phyloP scores from a whole-genome alignment of 2,329 filamentous ascomycete species.

The Metarhizium rileyi region DNA sequence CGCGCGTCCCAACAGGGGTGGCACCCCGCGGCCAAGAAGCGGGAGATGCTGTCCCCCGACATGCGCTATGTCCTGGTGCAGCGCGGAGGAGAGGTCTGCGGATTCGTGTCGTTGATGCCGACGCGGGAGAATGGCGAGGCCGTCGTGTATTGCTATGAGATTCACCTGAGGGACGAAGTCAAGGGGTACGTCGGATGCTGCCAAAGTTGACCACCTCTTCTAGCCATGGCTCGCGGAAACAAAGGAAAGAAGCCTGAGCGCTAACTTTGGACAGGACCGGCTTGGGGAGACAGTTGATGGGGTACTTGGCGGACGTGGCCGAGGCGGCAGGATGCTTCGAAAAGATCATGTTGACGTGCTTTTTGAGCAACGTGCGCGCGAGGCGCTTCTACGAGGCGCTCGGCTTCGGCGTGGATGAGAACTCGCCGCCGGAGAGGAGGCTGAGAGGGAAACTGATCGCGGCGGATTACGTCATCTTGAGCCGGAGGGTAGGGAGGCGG shows the following conservation, averaged over 20 bases:
- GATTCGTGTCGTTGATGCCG: conserved; percentile 62
- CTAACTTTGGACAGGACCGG: no score
- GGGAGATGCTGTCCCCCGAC: conserved; percentile 58
- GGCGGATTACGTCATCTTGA: conserved; percentile 53
- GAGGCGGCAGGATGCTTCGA: conserved; percentile 40
- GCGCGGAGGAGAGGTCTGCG: conserved; percentile 26
- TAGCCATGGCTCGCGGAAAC: no score
- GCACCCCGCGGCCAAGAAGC: conserved; percentile 49
- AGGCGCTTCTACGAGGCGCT: conserved; percentile 50
- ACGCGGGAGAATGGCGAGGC: conserved; percentile 55
- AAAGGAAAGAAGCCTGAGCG: no score
- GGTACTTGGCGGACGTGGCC: conserved; percentile 43
- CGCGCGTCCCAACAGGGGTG: conserved; percentile 52
- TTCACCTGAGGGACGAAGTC: conserved; percentile 52
- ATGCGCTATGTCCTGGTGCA: conserved; percentile 60
- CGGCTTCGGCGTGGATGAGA: conserved; percentile 47
- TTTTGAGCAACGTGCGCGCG: conserved; percentile 48
- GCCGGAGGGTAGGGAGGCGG: conserved; percentile 28
- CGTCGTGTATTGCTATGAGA: conserved; percentile 71
- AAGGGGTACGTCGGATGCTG: conserved; percentile 36
- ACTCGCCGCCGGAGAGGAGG: conserved; percentile 42
- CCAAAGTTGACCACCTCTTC: no score
- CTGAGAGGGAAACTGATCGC: conserved; percentile 43
- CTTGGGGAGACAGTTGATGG: conserved; percentile 51
- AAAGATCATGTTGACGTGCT: conserved; percentile 70